Evolutionary conservation across 73 alveolate genomes (phyloP), one percentile per base, ranked within the genome.

Genomic region (Uronychia binucleata): DNA sequence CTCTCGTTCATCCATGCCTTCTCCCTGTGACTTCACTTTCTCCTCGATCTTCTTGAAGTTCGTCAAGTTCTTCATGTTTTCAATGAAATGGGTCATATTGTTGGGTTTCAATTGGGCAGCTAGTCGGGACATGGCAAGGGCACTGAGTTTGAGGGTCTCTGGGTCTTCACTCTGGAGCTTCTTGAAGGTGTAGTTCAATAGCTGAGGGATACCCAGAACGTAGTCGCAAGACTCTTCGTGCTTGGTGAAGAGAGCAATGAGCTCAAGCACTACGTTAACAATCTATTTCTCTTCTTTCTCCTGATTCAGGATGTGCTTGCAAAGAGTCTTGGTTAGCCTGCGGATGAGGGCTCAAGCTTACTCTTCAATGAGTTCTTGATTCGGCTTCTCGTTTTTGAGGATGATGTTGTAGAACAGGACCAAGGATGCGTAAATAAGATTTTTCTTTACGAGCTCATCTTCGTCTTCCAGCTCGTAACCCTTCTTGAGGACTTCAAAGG

Each of bases 321-420:
- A 34, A 0, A 83, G 82, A 1, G 81, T 77, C 31, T 26, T 25
- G 27, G 33, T 31, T 32, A 88, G 77, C 29, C 58, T 27, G 81
- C 78, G 59, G 28, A 83, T 79, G 5, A 59, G 33, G 25, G 77
- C 80, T 35, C 31, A 58, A n/a, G 32, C 28, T 1, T 82, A 75
- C 67, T 46, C 67, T 46, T 46, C 67, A 46, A 46, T 46, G 67
- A 46, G 67, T 46, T 46, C 5, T 46, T 46, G 67, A 46, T 19
- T 46, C 19, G 67, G 67, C 67, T 46, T 46, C 67, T 46, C 67
- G n/a, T 11, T 46, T 46, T 46, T 46, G 67, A 46, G 76, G 19
- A 83, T 83, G 34, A 88, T 34, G 67, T 88, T 88, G 59, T 88
- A 88, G 75, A 88, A 88, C 82, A 88, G 33, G 0, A 88, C 74